Evolutionary conservation across 2,329 filamentous ascomycete species (phyloP).

Genomic region (Xylaria sp.): DNA sequence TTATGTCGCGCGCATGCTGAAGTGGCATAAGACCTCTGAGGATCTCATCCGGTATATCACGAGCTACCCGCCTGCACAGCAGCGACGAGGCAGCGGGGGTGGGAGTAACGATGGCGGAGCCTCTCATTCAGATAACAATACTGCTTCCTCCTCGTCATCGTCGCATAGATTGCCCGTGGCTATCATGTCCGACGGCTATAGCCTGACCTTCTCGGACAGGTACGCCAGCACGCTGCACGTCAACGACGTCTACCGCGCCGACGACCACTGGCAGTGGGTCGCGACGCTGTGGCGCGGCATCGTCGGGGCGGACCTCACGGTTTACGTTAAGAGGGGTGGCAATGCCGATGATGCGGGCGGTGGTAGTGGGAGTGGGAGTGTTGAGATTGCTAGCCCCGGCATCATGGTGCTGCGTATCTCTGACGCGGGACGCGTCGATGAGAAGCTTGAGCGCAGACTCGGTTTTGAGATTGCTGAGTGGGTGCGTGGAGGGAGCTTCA

Average conservation of each 20-base stretch:
- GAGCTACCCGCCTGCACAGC: slow-evolving; percentile 35
- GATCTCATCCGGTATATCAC: slow-evolving; percentile 71
- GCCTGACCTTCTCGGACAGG: slow-evolving; percentile 79
- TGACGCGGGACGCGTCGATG: slow-evolving; percentile 61
- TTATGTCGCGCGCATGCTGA: slow-evolving; percentile 75
- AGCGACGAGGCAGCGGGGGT: neutral
- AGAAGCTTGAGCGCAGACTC: slow-evolving; percentile 77
- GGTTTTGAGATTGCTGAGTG: slow-evolving; percentile 92
- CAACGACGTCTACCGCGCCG: slow-evolving; percentile 77
- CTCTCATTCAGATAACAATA: slow-evolving; percentile 12
- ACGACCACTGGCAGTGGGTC: slow-evolving; percentile 99
- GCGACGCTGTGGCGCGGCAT: slow-evolving; percentile 92
- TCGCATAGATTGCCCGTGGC: slow-evolving; percentile 70
- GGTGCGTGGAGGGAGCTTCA: slow-evolving; percentile 65
- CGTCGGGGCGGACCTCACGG: slow-evolving; percentile 81
- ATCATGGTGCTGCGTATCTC: slow-evolving; percentile 66
- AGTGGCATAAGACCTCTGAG: slow-evolving; percentile 80
- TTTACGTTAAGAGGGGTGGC: slow-evolving; percentile 66
- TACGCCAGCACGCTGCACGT: slow-evolving; percentile 81
- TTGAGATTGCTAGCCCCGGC: slow-evolving; percentile 67
- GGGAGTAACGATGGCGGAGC: neutral
- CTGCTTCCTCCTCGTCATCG: neutral
- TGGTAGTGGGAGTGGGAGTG: slow-evolving; percentile 52
- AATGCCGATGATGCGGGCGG: slow-evolving; percentile 31
- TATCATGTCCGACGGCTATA: slow-evolving; percentile 80